phyloP scores from a whole-genome alignment of 495 filamentous ascomycete genomes.

The Rhypophila decipiens region DNA sequence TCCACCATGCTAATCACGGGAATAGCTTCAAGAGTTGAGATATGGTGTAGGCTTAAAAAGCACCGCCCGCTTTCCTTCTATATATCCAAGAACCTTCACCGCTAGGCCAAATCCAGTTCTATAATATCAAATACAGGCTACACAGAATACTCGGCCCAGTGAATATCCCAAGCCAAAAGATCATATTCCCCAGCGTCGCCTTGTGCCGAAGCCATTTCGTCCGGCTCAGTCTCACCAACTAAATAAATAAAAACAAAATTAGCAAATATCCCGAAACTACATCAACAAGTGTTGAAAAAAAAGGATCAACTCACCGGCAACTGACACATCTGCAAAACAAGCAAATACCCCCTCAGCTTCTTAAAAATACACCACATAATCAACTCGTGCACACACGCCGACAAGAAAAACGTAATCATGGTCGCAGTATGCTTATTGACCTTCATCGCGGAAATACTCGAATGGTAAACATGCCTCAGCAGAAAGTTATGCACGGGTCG shows the following conservation, averaged over 20 bases:
- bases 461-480: conserved; percentile 68
- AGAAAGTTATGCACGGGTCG: conserved; percentile 63
- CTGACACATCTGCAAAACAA: conserved; percentile 64
- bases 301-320: conserved; percentile 39
- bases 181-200: conserved; percentile 58
- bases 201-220: conserved; percentile 54
- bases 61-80: no score
- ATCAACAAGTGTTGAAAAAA: background rate
- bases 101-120: conserved; percentile 1
- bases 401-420: conserved; percentile 65
- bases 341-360: conserved; percentile 66
- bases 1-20: no score
- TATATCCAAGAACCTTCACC: no score
- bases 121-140: conserved; percentile 65
- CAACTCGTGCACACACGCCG: conserved; percentile 64
- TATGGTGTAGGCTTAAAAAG: no score
- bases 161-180: conserved; percentile 71
- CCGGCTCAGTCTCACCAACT: conserved; percentile 55
- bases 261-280: conserved; percentile 3
- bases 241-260: background rate
- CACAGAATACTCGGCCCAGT: conserved; percentile 66
- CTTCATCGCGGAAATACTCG: conserved; percentile 61
- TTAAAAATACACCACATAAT: conserved; percentile 74
- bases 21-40: no score
- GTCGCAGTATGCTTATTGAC: conserved; percentile 64